Evolutionary conservation across 129 eudicot genomes (phyloP), one percentile per base, ranked within the genome.

Genomic region (Silybum marianum): DNA sequence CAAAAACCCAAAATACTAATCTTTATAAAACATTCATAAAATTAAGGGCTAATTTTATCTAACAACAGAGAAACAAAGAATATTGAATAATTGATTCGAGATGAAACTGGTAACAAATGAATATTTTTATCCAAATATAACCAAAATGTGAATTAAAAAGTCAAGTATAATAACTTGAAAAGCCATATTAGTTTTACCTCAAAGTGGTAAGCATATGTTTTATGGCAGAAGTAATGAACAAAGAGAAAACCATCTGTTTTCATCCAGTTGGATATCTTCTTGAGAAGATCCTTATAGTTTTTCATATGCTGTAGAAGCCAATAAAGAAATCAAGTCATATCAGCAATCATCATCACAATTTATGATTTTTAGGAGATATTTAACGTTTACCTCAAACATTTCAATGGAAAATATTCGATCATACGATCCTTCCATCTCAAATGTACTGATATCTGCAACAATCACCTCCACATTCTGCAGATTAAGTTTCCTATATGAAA

Each of bases 171-270:
- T 38, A 26, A 32, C 6, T 40, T 40, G 13, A 10, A 40, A 44
- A 44, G 12, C 54, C 16, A 44, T 44, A 44, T 44, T 44, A 58
- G 66, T 58, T 58, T 58, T 88, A 95, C 98, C 97, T 95, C 99
- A 90, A 93, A 95, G 91, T 96, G 97, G 89, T 93, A 96, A 26
- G 99, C 95, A 79, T 91, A 93, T 70, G 93, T 75, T 91, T 90
- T 96, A 79, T 96, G 98, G 89, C 99, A 95, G 83, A 95, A 95
- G 87, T 89, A 72, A 89, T 95, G 98, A 81, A 95, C 94, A 83
- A 95, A 95, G 23, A 95, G 86, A 73, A 88, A 85, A 69, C 93
- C 83, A 21, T 95, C 98, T 18, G 84, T 46, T 84, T 93, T 85
- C 98, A 96, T 91, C 99, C 99, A 93, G 51, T 73, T 84, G 0